Evolutionary conservation across 1,284 basidiomycete species (phyloP).

Genomic region (Nidula niveotomentosa): DNA sequence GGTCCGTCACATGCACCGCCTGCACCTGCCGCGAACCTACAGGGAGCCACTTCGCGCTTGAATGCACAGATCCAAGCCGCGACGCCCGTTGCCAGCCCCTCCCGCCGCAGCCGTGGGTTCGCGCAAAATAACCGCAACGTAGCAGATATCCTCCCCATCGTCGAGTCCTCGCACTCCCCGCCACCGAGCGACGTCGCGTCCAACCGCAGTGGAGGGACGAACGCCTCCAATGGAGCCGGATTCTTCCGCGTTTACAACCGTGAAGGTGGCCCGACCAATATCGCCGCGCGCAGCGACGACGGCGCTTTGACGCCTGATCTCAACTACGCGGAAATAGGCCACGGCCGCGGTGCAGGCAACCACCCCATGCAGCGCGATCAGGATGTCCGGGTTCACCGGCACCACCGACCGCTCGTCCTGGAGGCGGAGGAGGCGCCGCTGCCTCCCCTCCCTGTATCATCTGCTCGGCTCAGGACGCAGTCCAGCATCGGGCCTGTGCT

Average conservation of each 20-base stretch:
- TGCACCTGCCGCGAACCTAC: slow-evolving; percentile 22
- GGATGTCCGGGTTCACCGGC: not conserved
- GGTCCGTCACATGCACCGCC: not conserved
- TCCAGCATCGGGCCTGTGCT: not conserved
- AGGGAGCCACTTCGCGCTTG: slow-evolving; percentile 26
- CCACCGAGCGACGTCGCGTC: slow-evolving; percentile 57
- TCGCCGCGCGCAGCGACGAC: slow-evolving; percentile 25
- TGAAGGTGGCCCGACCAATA: slow-evolving; percentile 28
- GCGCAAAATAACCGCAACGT: slow-evolving; percentile 32
- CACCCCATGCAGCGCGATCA: not conserved
- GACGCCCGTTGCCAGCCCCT: slow-evolving; percentile 22
- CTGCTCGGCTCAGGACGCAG: not conserved
- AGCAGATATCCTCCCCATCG: slow-evolving; percentile 56
- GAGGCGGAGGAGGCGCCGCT: not conserved
- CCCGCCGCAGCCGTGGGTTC: slow-evolving; percentile 30
- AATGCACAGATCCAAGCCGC: slow-evolving; percentile 29
- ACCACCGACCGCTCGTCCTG: not conserved
- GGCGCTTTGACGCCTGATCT: slow-evolving; percentile 72
- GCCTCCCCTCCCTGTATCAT: not conserved
- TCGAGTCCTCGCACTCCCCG: slow-evolving; percentile 61
- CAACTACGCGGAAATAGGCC: slow-evolving; percentile 74
- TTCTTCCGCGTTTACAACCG: slow-evolving; percentile 62
- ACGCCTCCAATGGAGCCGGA: slow-evolving; percentile 51
- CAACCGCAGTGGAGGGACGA: slow-evolving; percentile 51
- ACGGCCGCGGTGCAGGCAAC: slow-evolving; percentile 52